Base-by-base conservation (phyloP, 2,329 filamentous ascomycete genomes). In the Ilyonectria destructans region DNA sequence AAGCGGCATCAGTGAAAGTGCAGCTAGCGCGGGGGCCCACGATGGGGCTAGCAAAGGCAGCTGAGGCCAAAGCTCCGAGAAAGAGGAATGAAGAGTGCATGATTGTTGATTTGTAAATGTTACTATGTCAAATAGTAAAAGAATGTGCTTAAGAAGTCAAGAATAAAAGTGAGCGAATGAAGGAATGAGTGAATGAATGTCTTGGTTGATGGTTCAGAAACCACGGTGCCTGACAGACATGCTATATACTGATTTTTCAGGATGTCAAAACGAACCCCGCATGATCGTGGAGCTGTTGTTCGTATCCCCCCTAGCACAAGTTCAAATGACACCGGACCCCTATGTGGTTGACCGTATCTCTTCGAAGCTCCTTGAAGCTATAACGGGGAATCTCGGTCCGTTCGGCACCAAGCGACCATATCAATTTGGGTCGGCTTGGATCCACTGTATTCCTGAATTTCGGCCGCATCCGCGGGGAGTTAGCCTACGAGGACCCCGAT, bases 1-100 rank as follows among this genome's bases (percentile, higher is more conserved):
- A 74, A 5, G 83, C 81, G 58, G 86, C 84, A 58, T 84, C 82
- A 49, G 83, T 88, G 76, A 91, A 89, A 15, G 87, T 89, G 79
- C 89, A 91, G 66, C 71, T 66, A 6, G 69, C 74, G 17, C 72
- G 76, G 40, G 70, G 54, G 49, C 74, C 69, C 33, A 73, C 48
- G 45, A 69, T 26, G 13, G 77, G 75, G 8, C 49, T 45, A 12
- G 75, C 77, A 17, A 77, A 52, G 9, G 62, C 69, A 3, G 73
- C 70, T 23, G 77, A 73, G 15, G 74, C 75, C 40, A 80, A 62
- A 64, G 78, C 75, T 51, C 75, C 68, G 59, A 80, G 70, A n/a
- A 76, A 60, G 48, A 78, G 15, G 8, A 78, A 37, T 35, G 71
- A 65, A 19, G 69, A 72, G 33, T 65, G 37, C 70, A 72, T 63